Conservation (phyloP, 768 basidiomycete genomes). For the Hemileccinum rubropunctum region DNA sequence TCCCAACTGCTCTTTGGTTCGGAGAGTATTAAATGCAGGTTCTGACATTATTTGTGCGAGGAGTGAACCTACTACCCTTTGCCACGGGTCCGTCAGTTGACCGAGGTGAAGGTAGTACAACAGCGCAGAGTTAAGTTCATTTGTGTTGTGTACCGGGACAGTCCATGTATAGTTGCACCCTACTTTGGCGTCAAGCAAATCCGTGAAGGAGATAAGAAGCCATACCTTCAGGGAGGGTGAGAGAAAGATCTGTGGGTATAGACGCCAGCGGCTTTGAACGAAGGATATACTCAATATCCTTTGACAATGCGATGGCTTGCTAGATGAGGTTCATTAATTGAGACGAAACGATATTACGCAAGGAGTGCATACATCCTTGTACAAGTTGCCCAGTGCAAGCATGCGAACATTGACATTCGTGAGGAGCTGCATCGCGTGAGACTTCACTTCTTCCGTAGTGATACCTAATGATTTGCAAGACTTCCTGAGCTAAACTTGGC, state of each 20-base stretch:
- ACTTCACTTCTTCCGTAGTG: slow-evolving; percentile 65
- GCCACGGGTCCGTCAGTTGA: slow-evolving; percentile 54
- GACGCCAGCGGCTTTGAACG: slow-evolving; percentile 43
- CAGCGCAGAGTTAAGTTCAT: slow-evolving; percentile 84
- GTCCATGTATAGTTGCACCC: slow-evolving; percentile 71
- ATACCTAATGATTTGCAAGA: slow-evolving; percentile 46
- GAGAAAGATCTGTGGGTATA: slow-evolving; percentile 40
- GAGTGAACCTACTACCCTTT: slow-evolving; percentile 66
- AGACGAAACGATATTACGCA: background rate
- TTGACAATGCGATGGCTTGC: slow-evolving; percentile 76
- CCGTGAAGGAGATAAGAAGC: background rate
- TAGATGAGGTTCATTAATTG: slow-evolving; percentile 28
- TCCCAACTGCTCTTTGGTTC: slow-evolving; percentile 94
- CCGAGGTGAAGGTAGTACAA: slow-evolving; percentile 87
- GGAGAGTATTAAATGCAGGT: slow-evolving; percentile 85
- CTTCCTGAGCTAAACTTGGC: background rate
- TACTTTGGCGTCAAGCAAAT: slow-evolving; percentile 30
- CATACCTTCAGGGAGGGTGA: slow-evolving; percentile 72
- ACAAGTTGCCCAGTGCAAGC: slow-evolving; percentile 81
- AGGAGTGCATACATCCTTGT: slow-evolving; percentile 61
- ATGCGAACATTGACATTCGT: slow-evolving; percentile 66
- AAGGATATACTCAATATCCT: slow-evolving; percentile 68
- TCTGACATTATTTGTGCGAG: slow-evolving; percentile 86
- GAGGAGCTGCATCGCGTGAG: slow-evolving; percentile 58
- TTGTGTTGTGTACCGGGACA: slow-evolving; percentile 68